Conservation (phyloP, 73 alveolate genomes). For the Paramecium primaurelia region DNA sequence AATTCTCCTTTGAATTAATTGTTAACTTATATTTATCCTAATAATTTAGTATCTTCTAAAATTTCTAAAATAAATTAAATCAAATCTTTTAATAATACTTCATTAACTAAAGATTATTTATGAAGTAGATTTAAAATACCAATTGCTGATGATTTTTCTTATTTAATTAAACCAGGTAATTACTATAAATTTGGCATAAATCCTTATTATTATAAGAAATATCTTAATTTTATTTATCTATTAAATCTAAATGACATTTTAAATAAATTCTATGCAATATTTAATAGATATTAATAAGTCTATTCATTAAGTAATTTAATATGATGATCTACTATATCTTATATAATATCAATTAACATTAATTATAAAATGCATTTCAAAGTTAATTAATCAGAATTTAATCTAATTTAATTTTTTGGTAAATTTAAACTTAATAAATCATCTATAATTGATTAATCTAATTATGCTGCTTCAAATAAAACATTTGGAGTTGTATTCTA, state of each 20-base stretch:
- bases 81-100: background rate
- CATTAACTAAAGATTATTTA: background rate
- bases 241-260: background rate
- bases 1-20: background rate
- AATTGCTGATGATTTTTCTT: conserved; percentile 26
- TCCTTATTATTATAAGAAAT: background rate
- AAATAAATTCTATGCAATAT: background rate
- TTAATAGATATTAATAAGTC: background rate
- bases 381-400: background rate
- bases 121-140: background rate
- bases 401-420: background rate
- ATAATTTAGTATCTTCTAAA: background rate
- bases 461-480: background rate
- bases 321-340: background rate
- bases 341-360: background rate
- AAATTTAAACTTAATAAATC: background rate
- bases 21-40: background rate
- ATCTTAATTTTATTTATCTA: background rate
- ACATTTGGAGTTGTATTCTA: background rate
- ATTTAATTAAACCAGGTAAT: background rate
- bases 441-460: background rate
- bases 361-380: background rate
- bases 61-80: background rate
- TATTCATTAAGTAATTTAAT: background rate
- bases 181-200: background rate